Evolutionary conservation across 495 filamentous ascomycete species (phyloP).

Genomic region (Tuber calosporum): DNA sequence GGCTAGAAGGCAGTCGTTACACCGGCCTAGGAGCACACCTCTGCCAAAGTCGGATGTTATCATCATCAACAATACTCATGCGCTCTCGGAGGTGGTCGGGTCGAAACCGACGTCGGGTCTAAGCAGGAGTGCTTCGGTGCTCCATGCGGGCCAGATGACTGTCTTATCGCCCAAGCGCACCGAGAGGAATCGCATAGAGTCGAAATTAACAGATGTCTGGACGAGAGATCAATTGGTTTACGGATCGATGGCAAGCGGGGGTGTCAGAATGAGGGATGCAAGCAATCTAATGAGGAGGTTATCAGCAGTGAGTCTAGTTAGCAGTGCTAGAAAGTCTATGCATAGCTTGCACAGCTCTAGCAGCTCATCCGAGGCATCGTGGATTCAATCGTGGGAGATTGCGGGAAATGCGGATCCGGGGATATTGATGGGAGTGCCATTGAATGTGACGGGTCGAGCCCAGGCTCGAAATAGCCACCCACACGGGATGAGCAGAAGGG

Average conservation of each 20-base stretch:
- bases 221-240: slow-evolving; percentile 74
- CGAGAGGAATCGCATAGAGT: slow-evolving; percentile 72
- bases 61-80: slow-evolving; percentile 84
- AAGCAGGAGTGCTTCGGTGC: slow-evolving; percentile 63
- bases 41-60: slow-evolving; percentile 54
- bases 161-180: slow-evolving; percentile 60
- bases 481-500: slow-evolving; percentile 18
- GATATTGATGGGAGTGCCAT: slow-evolving; percentile 19
- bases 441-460: slow-evolving; percentile 13
- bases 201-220: slow-evolving; percentile 69
- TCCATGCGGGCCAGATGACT: slow-evolving; percentile 58
- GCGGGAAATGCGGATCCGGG: slow-evolving; percentile 7
- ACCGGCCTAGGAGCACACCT: slow-evolving; percentile 59
- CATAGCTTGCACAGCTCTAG: slow-evolving; percentile 35
- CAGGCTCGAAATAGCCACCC: slow-evolving; percentile 1
- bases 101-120: slow-evolving; percentile 47
- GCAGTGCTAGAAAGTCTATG: slow-evolving; percentile 33
- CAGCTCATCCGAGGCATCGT: slow-evolving; percentile 30
- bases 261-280: slow-evolving; percentile 28
- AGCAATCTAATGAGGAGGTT: slow-evolving; percentile 33
- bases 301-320: slow-evolving; percentile 33
- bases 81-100: slow-evolving; percentile 51
- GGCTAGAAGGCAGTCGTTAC: slow-evolving; percentile 70
- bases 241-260: slow-evolving; percentile 23
- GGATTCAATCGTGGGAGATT: slow-evolving; percentile 23